Conservation (phyloP, 257 asterid species). For the Plantago ovata region DNA sequence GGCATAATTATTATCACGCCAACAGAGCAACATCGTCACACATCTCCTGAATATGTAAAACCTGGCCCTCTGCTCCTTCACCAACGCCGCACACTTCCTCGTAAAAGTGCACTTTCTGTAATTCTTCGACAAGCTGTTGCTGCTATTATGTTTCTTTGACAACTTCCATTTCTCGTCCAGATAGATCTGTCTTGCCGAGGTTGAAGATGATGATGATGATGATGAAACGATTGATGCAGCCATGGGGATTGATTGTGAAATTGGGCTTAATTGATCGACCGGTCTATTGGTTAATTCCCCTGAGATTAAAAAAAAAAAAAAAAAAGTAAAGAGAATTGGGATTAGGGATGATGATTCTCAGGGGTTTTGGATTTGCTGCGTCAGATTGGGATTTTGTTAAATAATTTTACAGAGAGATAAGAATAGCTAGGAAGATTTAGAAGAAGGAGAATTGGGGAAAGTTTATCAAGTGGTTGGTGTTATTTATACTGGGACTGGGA, state of each 20-base stretch:
- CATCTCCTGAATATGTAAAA: constrained; percentile 89
- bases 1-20: constrained; percentile 47
- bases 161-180: constrained; percentile 38
- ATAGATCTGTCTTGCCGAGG: constrained; percentile 22
- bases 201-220: neutral
- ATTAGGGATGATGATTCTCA: neutral
- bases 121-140: constrained; percentile 27
- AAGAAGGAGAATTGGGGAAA: too few relatives aligned
- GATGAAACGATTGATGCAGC: constrained; percentile 17
- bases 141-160: constrained; percentile 33
- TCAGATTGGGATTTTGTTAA: constrained; percentile 13
- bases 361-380: constrained; percentile 7
- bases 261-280: neutral
- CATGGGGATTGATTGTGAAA: neutral
- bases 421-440: neutral
- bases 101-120: constrained; percentile 60
- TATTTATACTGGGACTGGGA: constrained; percentile 49
- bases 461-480: constrained; percentile 19
- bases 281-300: neutral
- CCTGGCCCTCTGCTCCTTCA: constrained; percentile 82
- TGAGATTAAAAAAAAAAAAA: neutral
- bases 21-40: constrained; percentile 85
- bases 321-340: constrained; percentile 7
- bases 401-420: neutral
- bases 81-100: constrained; percentile 71